These are phyloP conservation scores for Xylaria longipes DNA, from an alignment of 495 filamentous ascomycete genomes.

Conservation along the genomic window DNA sequence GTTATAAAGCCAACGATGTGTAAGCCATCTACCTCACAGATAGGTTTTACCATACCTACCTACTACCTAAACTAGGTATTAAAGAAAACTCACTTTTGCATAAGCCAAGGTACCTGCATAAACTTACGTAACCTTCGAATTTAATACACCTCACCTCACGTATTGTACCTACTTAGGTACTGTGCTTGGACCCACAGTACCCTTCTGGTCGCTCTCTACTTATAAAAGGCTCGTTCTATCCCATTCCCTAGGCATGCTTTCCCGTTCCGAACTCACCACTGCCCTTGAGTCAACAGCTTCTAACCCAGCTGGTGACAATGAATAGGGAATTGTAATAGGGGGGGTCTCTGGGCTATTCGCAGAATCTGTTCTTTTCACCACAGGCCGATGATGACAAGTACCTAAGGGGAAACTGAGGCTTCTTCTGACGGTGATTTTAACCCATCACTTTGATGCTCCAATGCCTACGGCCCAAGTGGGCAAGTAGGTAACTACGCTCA, in stretches of 20 bases:
- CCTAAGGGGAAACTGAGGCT: neutral
- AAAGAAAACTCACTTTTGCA: too few relatives aligned
- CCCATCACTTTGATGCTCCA: neutral
- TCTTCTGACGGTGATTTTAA: neutral
- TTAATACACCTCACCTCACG: too few relatives aligned
- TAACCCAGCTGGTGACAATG: neutral
- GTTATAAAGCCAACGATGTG: too few relatives aligned
- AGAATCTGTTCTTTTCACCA: neutral
- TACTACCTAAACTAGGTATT: too few relatives aligned
- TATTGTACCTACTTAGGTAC: too few relatives aligned
- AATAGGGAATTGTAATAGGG: too few relatives aligned
- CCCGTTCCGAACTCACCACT: slow-evolving; percentile 1
- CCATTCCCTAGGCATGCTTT: neutral
- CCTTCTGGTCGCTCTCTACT: neutral
- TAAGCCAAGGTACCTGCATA: too few relatives aligned
- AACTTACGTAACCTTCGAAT: too few relatives aligned
- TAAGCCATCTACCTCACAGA: too few relatives aligned
- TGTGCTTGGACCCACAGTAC: too few relatives aligned
- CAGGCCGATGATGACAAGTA: neutral
- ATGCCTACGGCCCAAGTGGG: neutral
- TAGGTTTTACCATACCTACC: too few relatives aligned
- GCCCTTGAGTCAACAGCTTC: neutral
- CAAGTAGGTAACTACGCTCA: neutral
- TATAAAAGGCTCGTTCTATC: neutral
- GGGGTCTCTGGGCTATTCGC: too few relatives aligned